phyloP scores from a whole-genome alignment of 352 stramenopile species.

The Phytophthora pisi region DNA sequence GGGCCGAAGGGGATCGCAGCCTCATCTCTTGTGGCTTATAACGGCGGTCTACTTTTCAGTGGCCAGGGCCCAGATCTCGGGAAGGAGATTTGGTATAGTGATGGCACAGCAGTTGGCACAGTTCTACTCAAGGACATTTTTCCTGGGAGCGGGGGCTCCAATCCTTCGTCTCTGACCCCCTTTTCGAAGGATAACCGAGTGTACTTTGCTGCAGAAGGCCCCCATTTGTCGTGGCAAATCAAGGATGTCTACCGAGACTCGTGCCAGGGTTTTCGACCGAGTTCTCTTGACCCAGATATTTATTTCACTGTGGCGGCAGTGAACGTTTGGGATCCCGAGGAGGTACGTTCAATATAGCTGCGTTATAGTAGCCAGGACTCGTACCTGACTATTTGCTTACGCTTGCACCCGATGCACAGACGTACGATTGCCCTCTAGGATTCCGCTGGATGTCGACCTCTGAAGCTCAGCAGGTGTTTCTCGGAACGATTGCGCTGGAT shows the following conservation, averaged over 20 bases:
- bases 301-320: constrained; percentile 74
- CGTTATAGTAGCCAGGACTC: background rate
- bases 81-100: constrained; percentile 81
- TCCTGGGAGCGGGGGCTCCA: constrained; percentile 36
- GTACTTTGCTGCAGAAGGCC: constrained; percentile 83
- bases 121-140: constrained; percentile 71
- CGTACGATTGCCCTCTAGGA: constrained; percentile 88
- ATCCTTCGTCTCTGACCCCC: constrained; percentile 40
- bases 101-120: constrained; percentile 70
- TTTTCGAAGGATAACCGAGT: constrained; percentile 68
- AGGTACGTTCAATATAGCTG: constrained; percentile 31
- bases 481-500: constrained; percentile 38
- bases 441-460: constrained; percentile 85
- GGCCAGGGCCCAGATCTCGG: constrained; percentile 25
- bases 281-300: constrained; percentile 54
- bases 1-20: constrained; percentile 6
- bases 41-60: constrained; percentile 42
- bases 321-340: constrained; percentile 64
- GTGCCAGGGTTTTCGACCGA: constrained; percentile 77
- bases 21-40: constrained; percentile 31
- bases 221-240: constrained; percentile 72
- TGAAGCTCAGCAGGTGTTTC: constrained; percentile 57
- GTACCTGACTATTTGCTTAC: background rate
- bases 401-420: constrained; percentile 12
- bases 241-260: constrained; percentile 46